Base-by-base conservation (phyloP, 1,284 basidiomycete genomes). In the Melanopsichium pennsylvanicum region DNA sequence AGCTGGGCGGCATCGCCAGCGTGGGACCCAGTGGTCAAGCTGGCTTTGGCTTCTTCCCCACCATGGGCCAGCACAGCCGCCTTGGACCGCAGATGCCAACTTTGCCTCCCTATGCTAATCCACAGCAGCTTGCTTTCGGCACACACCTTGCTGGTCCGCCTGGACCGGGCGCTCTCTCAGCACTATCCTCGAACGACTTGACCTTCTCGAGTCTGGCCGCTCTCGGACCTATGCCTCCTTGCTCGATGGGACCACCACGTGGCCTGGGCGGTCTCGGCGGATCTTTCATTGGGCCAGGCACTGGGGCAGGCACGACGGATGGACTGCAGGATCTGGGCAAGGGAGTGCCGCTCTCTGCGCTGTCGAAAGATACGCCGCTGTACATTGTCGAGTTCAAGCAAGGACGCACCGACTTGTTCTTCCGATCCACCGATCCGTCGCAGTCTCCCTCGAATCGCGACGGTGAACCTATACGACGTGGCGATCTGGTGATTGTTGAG, bases 371-470 rank as follows among this genome's bases (percentile, higher is more conserved):
- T 21, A 92, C 90, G 84, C 91, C 90, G n/a, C 86, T 97, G 5
- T 97, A 88, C 84, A 94, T 97, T 75, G 91, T 97, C 74, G 91
- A 96, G 79, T 98, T 98, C 85, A 97, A 97, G 84, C 93, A 93
- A 0, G 92, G 92, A 0, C 87, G 95, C 23, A 94, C 93, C 60
- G 95, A 97, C 81, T 84, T 98, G 27, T 97, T 95, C 82, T 86
- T 89, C 70, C 88, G 3, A 89, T 92, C 74, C 12, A 47, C 18
- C 4, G 47, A 55, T 27, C 59, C 59, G 12, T 47, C 54, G 31
- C 44, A 51, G 27, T 62, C 59, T 38, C 54, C 59, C 2, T 40
- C 42, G 23, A 43, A 18, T 21, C 31, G 49, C 19, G 19, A 66
- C 49, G 5, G 32, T 37, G 50, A 60, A 18, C 8, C 55, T 70